Conservation (phyloP, 2,329 filamentous ascomycete species). For the Aureobasidium sp. region DNA sequence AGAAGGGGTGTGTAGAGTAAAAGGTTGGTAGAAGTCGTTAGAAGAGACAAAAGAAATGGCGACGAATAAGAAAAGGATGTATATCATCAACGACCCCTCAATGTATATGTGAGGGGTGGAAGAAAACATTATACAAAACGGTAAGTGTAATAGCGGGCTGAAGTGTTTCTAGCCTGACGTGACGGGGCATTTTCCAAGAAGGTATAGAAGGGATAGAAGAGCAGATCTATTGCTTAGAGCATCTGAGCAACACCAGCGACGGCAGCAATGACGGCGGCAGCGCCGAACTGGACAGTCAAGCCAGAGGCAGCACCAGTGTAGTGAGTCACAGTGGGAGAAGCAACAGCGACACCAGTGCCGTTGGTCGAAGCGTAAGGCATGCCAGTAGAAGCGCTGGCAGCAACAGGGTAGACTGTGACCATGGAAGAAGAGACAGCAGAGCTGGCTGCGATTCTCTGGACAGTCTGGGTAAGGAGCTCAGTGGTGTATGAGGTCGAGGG, state of each 20-base stretch:
- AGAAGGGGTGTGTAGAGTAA: not conserved
- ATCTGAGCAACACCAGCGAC: slow-evolving; percentile 8
- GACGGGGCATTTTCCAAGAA: slow-evolving; percentile 8
- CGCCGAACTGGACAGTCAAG: slow-evolving; percentile 2
- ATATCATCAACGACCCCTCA: not conserved
- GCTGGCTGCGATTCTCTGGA: not conserved
- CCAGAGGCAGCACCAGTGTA: slow-evolving; percentile 15
- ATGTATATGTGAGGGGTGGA: not conserved
- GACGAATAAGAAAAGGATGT: not conserved
- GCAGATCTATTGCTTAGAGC: not conserved
- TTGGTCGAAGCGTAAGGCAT: slow-evolving; percentile 1
- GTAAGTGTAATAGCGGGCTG: not conserved
- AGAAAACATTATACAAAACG: slow-evolving; percentile 12
- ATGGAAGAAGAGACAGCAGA: not conserved
- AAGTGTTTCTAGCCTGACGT: not conserved
- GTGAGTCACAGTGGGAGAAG: not conserved
- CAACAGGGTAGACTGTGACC: slow-evolving; percentile 2
- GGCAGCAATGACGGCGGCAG: slow-evolving; percentile 9
- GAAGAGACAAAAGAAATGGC: not conserved
- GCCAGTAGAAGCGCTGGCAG: slow-evolving; percentile 2
- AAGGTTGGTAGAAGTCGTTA: not conserved
- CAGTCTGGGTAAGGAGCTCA: not conserved
- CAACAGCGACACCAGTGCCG: not conserved
- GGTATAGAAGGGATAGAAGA: not conserved
- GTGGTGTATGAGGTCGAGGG: not conserved